phyloP scores from a whole-genome alignment of 257 asterid genomes.

The Anisodus acutangulus region DNA sequence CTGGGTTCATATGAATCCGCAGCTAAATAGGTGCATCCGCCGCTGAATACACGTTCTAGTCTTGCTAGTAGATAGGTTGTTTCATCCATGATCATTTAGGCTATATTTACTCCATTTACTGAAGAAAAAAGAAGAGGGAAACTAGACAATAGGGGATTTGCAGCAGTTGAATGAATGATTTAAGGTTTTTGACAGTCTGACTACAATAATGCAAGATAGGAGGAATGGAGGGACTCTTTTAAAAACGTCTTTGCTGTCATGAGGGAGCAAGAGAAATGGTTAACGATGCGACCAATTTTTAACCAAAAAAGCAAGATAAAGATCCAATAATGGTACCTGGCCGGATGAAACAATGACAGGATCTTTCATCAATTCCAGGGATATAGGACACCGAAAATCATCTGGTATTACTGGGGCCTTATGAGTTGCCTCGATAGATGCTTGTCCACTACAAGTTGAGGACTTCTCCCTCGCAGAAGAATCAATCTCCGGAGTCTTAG shows the following conservation, averaged over 20 bases:
- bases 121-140: background rate
- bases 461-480: constrained; percentile 52
- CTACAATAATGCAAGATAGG: background rate
- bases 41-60: background rate
- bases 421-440: constrained; percentile 46
- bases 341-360: constrained; percentile 99
- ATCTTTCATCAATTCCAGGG: constrained; percentile 93
- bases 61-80: background rate
- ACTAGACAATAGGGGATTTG: background rate
- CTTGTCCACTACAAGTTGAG: constrained; percentile 57
- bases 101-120: background rate
- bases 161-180: background rate
- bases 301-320: constrained; percentile 29
- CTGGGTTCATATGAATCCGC: too few species aligned
- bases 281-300: constrained; percentile 14
- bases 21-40: too few species aligned
- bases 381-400: constrained; percentile 97
- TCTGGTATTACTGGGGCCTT: constrained; percentile 81
- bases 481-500: constrained; percentile 67
- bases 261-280: constrained; percentile 33
- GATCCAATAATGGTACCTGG: constrained; percentile 60
- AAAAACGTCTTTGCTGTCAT: background rate
- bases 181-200: background rate
- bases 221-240: background rate
- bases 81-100: constrained; percentile 16